Evolutionary conservation across 2,329 filamentous ascomycete species (phyloP).

Genomic region (Huntiella omanensis): DNA sequence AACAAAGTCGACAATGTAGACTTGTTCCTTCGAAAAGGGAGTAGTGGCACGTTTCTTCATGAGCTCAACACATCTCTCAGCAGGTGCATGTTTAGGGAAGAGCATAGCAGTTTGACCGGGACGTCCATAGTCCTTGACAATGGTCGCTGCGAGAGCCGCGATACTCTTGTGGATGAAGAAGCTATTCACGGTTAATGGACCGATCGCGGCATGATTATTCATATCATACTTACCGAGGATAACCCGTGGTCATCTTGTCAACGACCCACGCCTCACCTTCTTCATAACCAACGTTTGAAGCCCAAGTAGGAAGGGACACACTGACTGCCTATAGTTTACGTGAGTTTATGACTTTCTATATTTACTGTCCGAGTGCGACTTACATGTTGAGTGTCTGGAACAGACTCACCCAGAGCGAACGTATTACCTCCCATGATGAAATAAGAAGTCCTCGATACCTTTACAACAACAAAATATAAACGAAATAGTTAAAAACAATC

Average conservation of each 20-base stretch:
- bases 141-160: slow-evolving; percentile 47
- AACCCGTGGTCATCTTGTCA: slow-evolving; percentile 69
- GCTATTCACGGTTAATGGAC: slow-evolving; percentile 24
- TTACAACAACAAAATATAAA: neutral
- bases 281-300: slow-evolving; percentile 78
- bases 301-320: slow-evolving; percentile 89
- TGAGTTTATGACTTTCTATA: neutral
- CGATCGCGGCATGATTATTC: neutral
- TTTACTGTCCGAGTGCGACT: slow-evolving; percentile 18
- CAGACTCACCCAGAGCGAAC: slow-evolving; percentile 46
- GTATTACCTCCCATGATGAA: slow-evolving; percentile 22
- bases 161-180: slow-evolving; percentile 88
- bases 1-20: slow-evolving; percentile 37
- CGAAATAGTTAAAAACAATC: neutral
- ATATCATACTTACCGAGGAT: slow-evolving; percentile 46
- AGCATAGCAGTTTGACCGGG: slow-evolving; percentile 55
- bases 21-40: slow-evolving; percentile 27
- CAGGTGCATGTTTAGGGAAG: slow-evolving; percentile 54
- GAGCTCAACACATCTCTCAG: slow-evolving; percentile 58
- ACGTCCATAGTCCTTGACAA: slow-evolving; percentile 44
- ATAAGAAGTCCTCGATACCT: neutral
- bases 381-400: slow-evolving; percentile 66
- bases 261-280: slow-evolving; percentile 81
- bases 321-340: slow-evolving; percentile 55
- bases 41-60: slow-evolving; percentile 31